Evolutionary conservation across 2,329 filamentous ascomycete species (phyloP).

Genomic region (Cucurbitaria berberidis): DNA sequence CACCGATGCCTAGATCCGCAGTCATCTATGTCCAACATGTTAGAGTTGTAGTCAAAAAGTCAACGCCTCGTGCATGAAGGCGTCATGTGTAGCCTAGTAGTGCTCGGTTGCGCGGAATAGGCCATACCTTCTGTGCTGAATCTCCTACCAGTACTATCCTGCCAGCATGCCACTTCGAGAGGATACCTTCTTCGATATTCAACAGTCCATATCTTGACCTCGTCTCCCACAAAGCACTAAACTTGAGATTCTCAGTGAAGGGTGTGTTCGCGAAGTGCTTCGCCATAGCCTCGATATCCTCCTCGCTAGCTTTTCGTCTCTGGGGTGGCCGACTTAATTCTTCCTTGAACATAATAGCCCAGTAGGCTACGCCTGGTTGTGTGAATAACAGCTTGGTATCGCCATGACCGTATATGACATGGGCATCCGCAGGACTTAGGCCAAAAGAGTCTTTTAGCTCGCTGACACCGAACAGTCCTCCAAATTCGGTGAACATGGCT

Average conservation of each 20-base stretch:
- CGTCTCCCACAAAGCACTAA: conserved; percentile 43
- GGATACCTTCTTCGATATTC: conserved; percentile 47
- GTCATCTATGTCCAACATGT: conserved; percentile 16
- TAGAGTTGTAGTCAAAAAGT: background rate
- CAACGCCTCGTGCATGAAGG: too few species aligned
- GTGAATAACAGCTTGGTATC: conserved; percentile 37
- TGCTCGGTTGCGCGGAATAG: background rate
- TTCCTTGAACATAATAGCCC: conserved; percentile 19
- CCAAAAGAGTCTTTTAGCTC: conserved; percentile 27
- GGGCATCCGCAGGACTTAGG: conserved; percentile 30
- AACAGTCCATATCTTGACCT: conserved; percentile 32
- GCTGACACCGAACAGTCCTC: conserved; percentile 23
- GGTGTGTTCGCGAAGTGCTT: conserved; percentile 31
- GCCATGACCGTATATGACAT: conserved; percentile 25
- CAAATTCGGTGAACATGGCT: conserved; percentile 16
- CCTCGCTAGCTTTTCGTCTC: conserved; percentile 11
- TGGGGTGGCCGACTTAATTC: conserved; percentile 13
- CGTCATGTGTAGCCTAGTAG: too few species aligned
- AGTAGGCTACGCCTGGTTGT: conserved; percentile 20
- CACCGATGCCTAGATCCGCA: conserved; percentile 24
- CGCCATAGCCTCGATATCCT: conserved; percentile 39
- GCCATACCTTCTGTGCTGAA: conserved; percentile 50
- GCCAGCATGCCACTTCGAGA: conserved; percentile 50
- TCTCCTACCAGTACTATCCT: conserved; percentile 52
- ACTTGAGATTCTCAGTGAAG: conserved; percentile 35